These are phyloP conservation scores for Chaetoscypha palmicola DNA, from an alignment of 2,329 filamentous ascomycete genomes.

Conservation along the genomic window DNA sequence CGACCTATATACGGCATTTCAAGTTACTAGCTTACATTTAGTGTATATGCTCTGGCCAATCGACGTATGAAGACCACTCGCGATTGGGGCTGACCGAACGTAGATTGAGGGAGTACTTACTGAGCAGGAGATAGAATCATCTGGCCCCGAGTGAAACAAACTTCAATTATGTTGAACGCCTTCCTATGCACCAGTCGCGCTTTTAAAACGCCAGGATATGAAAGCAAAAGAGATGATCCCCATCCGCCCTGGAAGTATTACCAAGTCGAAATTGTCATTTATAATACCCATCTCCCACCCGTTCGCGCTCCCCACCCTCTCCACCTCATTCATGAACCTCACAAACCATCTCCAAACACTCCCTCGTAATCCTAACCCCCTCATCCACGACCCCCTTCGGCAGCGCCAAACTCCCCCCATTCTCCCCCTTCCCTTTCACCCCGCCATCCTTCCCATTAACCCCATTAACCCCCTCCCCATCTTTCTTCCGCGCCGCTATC, in stretches of 20 bases:
- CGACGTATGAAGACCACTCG: too few relatives aligned
- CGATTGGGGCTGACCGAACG: too few relatives aligned
- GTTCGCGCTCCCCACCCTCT: constrained; percentile 1
- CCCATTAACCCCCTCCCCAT: constrained; percentile 3
- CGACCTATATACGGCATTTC: too few relatives aligned
- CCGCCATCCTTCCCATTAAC: constrained; percentile 21
- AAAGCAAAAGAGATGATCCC: background rate
- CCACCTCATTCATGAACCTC: constrained; percentile 19
- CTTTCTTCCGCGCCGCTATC: background rate
- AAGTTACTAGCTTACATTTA: too few relatives aligned
- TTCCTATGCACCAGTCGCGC: background rate
- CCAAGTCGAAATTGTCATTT: too few relatives aligned
- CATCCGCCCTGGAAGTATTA: too few relatives aligned
- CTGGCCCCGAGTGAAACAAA: too few relatives aligned
- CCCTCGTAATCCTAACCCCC: constrained; percentile 51
- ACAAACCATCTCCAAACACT: constrained; percentile 44
- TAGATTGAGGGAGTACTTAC: too few relatives aligned
- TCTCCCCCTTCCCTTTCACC: constrained; percentile 12
- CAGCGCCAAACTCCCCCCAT: constrained; percentile 42
- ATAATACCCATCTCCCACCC: constrained; percentile 32
- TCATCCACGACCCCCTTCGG: constrained; percentile 55
- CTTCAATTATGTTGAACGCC: background rate
- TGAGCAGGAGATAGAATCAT: too few relatives aligned
- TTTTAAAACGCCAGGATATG: background rate
- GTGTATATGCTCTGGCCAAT: too few relatives aligned